Evolutionary conservation across 2,329 filamentous ascomycete species (phyloP).

Genomic region (Didymella sp.): DNA sequence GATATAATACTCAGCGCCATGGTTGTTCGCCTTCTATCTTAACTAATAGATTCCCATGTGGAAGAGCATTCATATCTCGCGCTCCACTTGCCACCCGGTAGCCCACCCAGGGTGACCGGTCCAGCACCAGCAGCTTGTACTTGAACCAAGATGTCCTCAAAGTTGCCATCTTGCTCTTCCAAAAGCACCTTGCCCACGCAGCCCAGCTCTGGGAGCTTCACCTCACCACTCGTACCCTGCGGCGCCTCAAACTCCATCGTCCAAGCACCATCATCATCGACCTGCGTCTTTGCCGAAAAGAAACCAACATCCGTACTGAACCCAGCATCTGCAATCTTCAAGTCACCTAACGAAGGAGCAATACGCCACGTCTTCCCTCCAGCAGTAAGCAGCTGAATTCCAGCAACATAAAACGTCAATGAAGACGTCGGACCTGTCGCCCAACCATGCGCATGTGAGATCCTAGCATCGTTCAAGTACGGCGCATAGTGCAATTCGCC

Average conservation of each 20-base stretch:
- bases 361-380: slow-evolving; percentile 50
- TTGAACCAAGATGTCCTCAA: slow-evolving; percentile 26
- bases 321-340: slow-evolving; percentile 48
- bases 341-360: slow-evolving; percentile 46
- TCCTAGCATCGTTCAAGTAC: slow-evolving; percentile 57
- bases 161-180: slow-evolving; percentile 24
- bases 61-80: slow-evolving; percentile 13
- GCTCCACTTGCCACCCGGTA: slow-evolving; percentile 36
- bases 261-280: slow-evolving; percentile 25
- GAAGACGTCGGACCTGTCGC: slow-evolving; percentile 57
- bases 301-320: slow-evolving; percentile 49
- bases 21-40: no score
- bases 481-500: slow-evolving; percentile 59
- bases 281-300: slow-evolving; percentile 44
- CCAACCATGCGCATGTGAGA: slow-evolving; percentile 61
- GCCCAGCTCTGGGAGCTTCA: slow-evolving; percentile 30
- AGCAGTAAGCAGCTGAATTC: slow-evolving; percentile 49
- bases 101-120: slow-evolving; percentile 20
- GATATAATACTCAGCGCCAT: no score
- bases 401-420: slow-evolving; percentile 53
- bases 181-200: slow-evolving; percentile 33
- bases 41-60: background rate
- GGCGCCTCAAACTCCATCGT: slow-evolving; percentile 41
- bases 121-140: slow-evolving; percentile 21
- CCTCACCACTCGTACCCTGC: slow-evolving; percentile 39